phyloP scores from a whole-genome alignment of 106 monocot species.

The Ottelia alismoides region DNA sequence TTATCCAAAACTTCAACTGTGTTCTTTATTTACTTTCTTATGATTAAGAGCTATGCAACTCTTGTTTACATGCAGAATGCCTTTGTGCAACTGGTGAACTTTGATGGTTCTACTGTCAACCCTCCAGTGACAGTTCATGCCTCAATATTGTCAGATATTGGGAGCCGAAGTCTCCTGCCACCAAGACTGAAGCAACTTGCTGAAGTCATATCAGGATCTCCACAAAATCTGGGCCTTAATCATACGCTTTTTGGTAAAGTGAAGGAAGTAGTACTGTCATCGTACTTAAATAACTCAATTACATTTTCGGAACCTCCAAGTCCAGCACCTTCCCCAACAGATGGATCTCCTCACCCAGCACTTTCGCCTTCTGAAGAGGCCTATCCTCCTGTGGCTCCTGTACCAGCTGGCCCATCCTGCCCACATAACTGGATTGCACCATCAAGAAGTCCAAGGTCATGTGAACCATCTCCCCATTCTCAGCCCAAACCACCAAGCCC shows the following conservation, averaged over 20 bases:
- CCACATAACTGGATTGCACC: constrained; percentile 7
- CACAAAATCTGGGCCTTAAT: constrained; percentile 58
- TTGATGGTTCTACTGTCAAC: constrained; percentile 40
- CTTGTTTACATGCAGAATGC: constrained; percentile 41
- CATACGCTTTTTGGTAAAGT: constrained; percentile 68
- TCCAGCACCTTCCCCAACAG: constrained; percentile 30
- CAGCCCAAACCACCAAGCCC: constrained; percentile 3
- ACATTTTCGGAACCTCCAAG: constrained; percentile 20
- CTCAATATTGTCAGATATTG: constrained; percentile 52
- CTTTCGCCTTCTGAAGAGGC: constrained; percentile 2
- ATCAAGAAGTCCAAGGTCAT: constrained; percentile 13
- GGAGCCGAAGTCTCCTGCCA: constrained; percentile 36
- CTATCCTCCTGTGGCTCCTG: constrained; percentile 1
- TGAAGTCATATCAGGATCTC: constrained; percentile 29
- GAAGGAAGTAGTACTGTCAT: constrained; percentile 40
- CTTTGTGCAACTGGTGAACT: constrained; percentile 59
- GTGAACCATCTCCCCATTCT: constrained; percentile 3
- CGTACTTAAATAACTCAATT: constrained; percentile 51
- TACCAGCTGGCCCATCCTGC: constrained; percentile 2
- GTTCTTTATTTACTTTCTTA: background rate
- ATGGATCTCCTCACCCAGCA: constrained; percentile 6
- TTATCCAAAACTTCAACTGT: no score
- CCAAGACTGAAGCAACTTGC: constrained; percentile 62
- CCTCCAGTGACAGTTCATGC: constrained; percentile 46
- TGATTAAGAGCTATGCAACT: background rate